phyloP scores from a whole-genome alignment of 371 early-diverging fungal species.

The Circinella minor region DNA sequence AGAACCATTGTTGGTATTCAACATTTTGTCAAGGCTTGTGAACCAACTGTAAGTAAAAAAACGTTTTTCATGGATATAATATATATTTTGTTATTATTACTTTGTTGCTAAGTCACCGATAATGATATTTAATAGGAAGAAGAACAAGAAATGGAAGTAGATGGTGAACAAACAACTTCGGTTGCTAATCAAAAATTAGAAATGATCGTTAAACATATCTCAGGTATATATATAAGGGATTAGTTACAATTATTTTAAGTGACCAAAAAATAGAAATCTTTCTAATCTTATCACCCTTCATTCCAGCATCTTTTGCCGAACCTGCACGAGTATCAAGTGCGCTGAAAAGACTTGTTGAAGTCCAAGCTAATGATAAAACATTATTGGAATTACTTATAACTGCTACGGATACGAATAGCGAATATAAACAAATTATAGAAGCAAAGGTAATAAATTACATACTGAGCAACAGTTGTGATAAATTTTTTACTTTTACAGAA shows the following conservation, averaged over 20 bases:
- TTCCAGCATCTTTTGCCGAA: constrained; percentile 65
- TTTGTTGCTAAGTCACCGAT: background rate
- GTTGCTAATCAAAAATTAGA: constrained; percentile 24
- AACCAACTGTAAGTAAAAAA: background rate
- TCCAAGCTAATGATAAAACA: constrained; percentile 19
- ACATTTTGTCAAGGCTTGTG: constrained; percentile 2
- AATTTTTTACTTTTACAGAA: no score
- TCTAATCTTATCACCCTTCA: no score
- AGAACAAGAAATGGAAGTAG: constrained; percentile 25
- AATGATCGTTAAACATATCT: constrained; percentile 47
- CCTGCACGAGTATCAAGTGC: constrained; percentile 36
- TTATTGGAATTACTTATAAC: constrained; percentile 28
- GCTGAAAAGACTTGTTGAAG: constrained; percentile 28
- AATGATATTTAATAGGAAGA: constrained; percentile 15
- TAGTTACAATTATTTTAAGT: background rate
- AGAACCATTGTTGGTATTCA: background rate
- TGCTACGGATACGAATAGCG: constrained; percentile 24
- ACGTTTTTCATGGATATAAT: background rate
- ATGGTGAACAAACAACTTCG: constrained; percentile 11
- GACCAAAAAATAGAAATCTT: background rate
- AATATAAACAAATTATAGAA: constrained; percentile 30
- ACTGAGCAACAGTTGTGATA: no score
- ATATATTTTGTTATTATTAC: background rate
- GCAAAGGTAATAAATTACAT: constrained; percentile 29
- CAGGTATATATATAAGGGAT: constrained; percentile 28